Base-by-base conservation (phyloP, 768 basidiomycete species). In the Boletus coccyginus region DNA sequence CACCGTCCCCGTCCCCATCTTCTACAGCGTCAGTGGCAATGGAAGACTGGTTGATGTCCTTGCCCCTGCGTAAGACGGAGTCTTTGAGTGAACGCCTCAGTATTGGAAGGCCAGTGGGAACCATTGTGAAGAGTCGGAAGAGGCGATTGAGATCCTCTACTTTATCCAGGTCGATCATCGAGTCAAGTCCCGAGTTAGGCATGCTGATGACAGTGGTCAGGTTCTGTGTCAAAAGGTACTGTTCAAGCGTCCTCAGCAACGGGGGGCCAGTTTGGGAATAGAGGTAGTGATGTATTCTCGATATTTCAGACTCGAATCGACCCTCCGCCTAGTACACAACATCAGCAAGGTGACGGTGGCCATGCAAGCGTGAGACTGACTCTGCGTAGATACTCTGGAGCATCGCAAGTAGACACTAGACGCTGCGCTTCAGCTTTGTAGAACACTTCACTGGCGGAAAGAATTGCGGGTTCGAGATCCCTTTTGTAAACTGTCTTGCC, bases 271-370 rank as follows among this genome's bases (percentile, higher is more conserved):
- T 96, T 55, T 85, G 80, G 5, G 86, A 81, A 16, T 89, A 85
- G 27, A 98, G 79, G 68, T 97, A 98, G 64, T 94, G 88, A 55
- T 91, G 83, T 13, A 88, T 85, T 33, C 97, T 83, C 24, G 85
- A 84, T 36, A 90, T 85, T 70, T 99, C 97, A 19, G 90, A 85
- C 10, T 84, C 78, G 52, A 98, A 82, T 9, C 94, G 85, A 48
- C 74, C 74, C 73, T 97, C 92, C 10, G 85, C 88, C 92, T 95
- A 27, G 27, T 27, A 70, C 21, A 61, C 24, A 48, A 51, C 59
- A 65, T 62, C 47, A 67, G 52, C 40, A 27, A 55, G 19, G 36
- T 21, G 31, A 19, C 14, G n/a, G 17, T 40, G 24, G 14, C n/a
- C 27, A 35, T 33, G 8, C 17, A 32, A 60, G 12, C 12, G 27